These are phyloP conservation scores for Cyclostephanos invisitatus DNA, from an alignment of 108 stramenopile species.

Conservation along the genomic window DNA sequence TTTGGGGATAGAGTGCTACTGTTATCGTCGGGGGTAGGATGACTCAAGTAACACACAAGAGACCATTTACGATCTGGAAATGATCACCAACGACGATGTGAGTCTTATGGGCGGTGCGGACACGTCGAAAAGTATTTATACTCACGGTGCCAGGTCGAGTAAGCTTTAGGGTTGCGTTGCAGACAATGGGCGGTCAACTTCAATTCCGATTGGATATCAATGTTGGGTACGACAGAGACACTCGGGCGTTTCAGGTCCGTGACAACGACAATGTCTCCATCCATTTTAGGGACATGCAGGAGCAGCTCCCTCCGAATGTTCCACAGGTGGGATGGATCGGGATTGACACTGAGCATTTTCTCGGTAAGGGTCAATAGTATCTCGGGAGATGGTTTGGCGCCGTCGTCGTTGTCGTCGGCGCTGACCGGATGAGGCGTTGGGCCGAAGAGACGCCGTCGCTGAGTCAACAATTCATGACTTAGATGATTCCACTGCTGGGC, in stretches of 20 bases:
- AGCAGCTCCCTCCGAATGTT: slow-evolving; percentile 89
- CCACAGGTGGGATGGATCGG: slow-evolving; percentile 95
- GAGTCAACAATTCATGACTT: slow-evolving; percentile 49
- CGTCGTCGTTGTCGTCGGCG: slow-evolving; percentile 6
- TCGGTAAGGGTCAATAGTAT: slow-evolving; percentile 65
- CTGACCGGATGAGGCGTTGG: slow-evolving; percentile 4
- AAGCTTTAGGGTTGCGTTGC: slow-evolving; percentile 94
- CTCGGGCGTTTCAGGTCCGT: neutral
- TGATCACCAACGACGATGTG: neutral
- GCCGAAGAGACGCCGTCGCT: slow-evolving; percentile 33
- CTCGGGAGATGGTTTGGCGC: slow-evolving; percentile 33
- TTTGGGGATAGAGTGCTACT: neutral
- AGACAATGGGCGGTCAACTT: slow-evolving; percentile 79
- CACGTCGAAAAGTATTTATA: neutral
- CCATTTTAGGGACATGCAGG: slow-evolving; percentile 10
- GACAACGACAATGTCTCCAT: neutral
- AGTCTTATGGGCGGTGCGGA: neutral
- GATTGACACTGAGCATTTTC: slow-evolving; percentile 89
- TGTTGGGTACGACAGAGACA: neutral
- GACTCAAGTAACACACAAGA: slow-evolving; percentile 47
- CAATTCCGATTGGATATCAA: slow-evolving; percentile 51
- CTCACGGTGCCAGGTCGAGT: slow-evolving; percentile 92
- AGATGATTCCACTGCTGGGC: slow-evolving; percentile 81
- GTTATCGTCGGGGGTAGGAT: neutral
- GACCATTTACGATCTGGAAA: slow-evolving; percentile 90